Evolutionary conservation across 345 rosid species (phyloP).

Genomic region (Toxicodendron radicans): DNA sequence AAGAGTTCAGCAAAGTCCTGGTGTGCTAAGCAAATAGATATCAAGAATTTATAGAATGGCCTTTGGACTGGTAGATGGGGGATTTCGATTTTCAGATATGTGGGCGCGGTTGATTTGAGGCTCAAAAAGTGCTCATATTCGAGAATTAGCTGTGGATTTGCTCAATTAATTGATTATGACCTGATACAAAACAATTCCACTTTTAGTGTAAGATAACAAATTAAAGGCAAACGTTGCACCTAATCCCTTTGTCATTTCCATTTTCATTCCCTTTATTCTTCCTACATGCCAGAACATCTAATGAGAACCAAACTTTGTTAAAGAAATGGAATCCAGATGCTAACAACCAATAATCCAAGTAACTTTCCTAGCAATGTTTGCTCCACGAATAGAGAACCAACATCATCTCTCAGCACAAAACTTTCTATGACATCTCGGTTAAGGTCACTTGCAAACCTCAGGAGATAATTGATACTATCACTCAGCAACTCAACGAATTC

Average conservation of each 20-base stretch:
- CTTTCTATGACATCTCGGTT: not conserved
- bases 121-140: not conserved
- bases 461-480: not conserved
- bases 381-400: not conserved
- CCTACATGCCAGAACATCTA: not conserved
- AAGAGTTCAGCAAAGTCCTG: too few species aligned
- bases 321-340: not conserved
- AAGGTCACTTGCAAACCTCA: not conserved
- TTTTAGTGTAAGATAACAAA: not conserved
- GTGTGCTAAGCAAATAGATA: too few species aligned
- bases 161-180: not conserved
- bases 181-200: not conserved
- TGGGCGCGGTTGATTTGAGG: too few species aligned
- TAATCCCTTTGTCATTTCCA: not conserved
- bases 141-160: not conserved
- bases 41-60: not conserved
- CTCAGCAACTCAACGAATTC: not conserved
- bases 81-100: not conserved
- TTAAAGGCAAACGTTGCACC: not conserved
- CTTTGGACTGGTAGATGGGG: not conserved
- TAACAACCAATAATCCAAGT: not conserved
- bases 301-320: not conserved
- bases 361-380: not conserved
- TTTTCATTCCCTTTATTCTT: not conserved
- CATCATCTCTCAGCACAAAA: not conserved